A percentile compares a stretch with the other conserved stretches of the same genome.
Conservation (phyloP, 2,329 filamentous ascomycete species). For the Aspergillus sp. region DNA sequence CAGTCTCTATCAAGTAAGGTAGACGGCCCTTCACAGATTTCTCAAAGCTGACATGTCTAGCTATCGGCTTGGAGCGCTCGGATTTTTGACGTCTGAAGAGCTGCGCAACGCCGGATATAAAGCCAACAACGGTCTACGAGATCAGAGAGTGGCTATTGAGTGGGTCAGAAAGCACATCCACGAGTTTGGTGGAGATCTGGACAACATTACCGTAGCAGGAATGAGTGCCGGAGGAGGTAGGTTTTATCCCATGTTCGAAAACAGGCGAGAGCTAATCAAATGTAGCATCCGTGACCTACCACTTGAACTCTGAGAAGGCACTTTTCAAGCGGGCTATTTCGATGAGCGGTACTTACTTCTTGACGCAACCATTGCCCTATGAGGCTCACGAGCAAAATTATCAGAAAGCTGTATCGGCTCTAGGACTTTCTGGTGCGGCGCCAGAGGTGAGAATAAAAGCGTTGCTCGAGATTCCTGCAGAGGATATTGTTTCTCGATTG, state of each 20-base stretch:
- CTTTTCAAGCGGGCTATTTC: constrained; percentile 49
- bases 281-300: constrained; percentile 36
- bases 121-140: constrained; percentile 51
- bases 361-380: constrained; percentile 46
- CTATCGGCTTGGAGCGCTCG: constrained; percentile 53
- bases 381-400: constrained; percentile 50
- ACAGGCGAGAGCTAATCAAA: constrained; percentile 1
- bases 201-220: constrained; percentile 49
- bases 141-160: constrained; percentile 51
- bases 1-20: constrained; percentile 50
- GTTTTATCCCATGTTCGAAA: constrained; percentile 5
- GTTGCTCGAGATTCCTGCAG: constrained; percentile 45
- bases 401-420: constrained; percentile 41
- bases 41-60: constrained; percentile 32
- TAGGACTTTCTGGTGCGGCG: constrained; percentile 45
- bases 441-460: constrained; percentile 48
- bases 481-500: constrained; percentile 48
- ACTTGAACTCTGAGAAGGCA: constrained; percentile 41
- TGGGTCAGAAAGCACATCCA: constrained; percentile 48
- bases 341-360: constrained; percentile 51
- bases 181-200: constrained; percentile 48
- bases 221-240: constrained; percentile 53
- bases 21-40: neutral
- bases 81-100: constrained; percentile 56
- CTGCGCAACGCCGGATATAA: constrained; percentile 51